Evolutionary conservation across 148 eudicot genomes (phyloP).

Genomic region (Camellia granthamiana): DNA sequence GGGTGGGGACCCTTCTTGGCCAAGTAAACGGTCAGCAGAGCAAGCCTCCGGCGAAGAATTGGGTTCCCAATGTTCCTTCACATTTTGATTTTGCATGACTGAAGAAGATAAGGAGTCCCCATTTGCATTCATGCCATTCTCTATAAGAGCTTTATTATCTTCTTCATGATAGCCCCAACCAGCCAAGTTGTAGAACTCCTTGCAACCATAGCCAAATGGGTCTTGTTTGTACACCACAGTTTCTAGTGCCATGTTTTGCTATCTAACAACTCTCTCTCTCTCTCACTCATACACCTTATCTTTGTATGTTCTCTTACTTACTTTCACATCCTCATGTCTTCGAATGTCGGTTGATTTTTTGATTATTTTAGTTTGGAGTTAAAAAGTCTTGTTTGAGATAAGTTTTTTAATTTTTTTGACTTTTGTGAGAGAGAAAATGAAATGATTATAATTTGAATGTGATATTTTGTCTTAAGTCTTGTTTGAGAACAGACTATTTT

Average conservation of each 20-base stretch:
- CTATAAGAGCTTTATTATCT: not conserved
- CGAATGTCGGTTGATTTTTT: no score
- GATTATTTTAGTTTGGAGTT: no score
- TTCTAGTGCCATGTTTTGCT: constrained; percentile 49
- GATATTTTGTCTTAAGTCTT: no score
- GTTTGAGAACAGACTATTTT: no score
- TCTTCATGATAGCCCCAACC: constrained; percentile 2
- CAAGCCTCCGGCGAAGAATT: constrained; percentile 38
- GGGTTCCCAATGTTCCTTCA: constrained; percentile 13
- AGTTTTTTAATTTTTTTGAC: no score
- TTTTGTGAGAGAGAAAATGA: no score
- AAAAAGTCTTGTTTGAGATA: no score
- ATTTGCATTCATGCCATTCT: not conserved
- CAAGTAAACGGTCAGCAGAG: not conserved
- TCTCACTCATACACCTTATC: constrained; percentile 5
- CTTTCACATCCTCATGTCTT: no score
- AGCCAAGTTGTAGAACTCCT: constrained; percentile 20
- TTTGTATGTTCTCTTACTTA: not conserved
- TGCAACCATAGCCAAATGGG: constrained; percentile 24
- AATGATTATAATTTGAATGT: no score
- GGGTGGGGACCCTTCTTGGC: constrained; percentile 11
- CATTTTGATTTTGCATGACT: constrained; percentile 12
- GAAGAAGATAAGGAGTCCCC: constrained; percentile 22
- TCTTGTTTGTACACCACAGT: constrained; percentile 45
- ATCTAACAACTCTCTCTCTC: not conserved